Conservation (phyloP, 106 monocot genomes). For the Amphibolis antarctica region DNA sequence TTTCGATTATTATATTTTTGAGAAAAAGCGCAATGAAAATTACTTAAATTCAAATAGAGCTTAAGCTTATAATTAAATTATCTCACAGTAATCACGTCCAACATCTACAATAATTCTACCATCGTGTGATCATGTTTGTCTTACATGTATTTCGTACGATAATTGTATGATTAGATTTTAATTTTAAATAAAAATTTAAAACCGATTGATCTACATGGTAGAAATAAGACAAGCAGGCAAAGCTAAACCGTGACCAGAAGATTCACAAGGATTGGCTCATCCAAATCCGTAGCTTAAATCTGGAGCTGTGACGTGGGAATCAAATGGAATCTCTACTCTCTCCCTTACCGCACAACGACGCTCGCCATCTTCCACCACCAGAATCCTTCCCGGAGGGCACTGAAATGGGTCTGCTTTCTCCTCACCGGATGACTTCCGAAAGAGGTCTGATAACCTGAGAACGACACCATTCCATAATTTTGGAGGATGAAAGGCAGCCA, state of each 20-base stretch:
- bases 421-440: constrained; percentile 7
- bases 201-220: neutral
- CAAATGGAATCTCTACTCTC: constrained; percentile 75
- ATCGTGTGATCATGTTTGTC: too few relatives aligned
- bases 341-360: constrained; percentile 60
- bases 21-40: too few relatives aligned
- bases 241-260: neutral
- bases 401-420: constrained; percentile 3
- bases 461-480: constrained; percentile 10
- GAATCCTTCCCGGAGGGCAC: constrained; percentile 61
- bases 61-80: too few relatives aligned
- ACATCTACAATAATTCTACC: too few relatives aligned
- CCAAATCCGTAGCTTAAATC: constrained; percentile 64
- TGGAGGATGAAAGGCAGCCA: constrained; percentile 46
- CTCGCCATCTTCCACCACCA: constrained; percentile 70
- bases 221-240: neutral
- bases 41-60: too few relatives aligned
- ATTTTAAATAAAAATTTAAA: neutral
- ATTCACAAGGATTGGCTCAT: constrained; percentile 8
- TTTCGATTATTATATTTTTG: too few relatives aligned
- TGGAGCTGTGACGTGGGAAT: constrained; percentile 31
- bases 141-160: too few relatives aligned
- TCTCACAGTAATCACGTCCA: too few relatives aligned
- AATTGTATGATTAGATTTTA: too few relatives aligned
- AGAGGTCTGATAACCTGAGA: constrained; percentile 20